Evolutionary conservation across 352 stramenopile species (phyloP), one percentile per base, ranked within the genome.

Genomic region (Phytophthora tentaculata): DNA sequence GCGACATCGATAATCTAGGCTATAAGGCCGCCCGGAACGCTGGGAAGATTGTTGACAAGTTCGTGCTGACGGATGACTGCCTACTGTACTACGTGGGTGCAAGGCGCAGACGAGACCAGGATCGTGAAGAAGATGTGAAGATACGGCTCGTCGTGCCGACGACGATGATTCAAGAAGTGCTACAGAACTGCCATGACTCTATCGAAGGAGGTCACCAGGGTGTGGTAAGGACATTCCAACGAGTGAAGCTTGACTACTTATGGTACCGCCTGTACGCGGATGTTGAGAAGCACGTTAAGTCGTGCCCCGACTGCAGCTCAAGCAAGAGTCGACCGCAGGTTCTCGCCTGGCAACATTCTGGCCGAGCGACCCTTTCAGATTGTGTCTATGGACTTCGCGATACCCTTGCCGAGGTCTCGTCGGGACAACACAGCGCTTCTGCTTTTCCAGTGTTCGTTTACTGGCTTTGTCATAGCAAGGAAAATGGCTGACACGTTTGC

Each of bases 401-500:
- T 52, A 41, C 19, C 22, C 0, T 20, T 52, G 35, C 32, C 49
- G 29, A 57, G 32, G 32, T 48, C 5, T 57, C 51, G 29, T 5
- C 17, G 51, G 3, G 32, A 32, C 7, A 48, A 57, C 7, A 57
- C 32, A 10, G 51, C 51, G 2, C 9, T 57, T 0, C 9, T 57
- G 8, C 19, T 45, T 5, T 57, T 57, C 19, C 51, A 48, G 19
- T 57, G n/a, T 20, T 44, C 35, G 14, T 54, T 54, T 23, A 54
- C 24, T 1, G 47, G 47, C 1, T 52, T 20, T 9, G 39, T 19
- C 4, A 45, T 45, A 10, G 39, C 39, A 2, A 45, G 20, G 39
- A 14, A 12, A 1, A 45, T 20, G 39, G 2, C 39, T 8, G 17
- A 45, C 16, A 45, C 39, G 39, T 20, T 14, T 20, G 39, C 13